Conservation (phyloP, 2,329 filamentous ascomycete species). For the Alternaria solani region DNA sequence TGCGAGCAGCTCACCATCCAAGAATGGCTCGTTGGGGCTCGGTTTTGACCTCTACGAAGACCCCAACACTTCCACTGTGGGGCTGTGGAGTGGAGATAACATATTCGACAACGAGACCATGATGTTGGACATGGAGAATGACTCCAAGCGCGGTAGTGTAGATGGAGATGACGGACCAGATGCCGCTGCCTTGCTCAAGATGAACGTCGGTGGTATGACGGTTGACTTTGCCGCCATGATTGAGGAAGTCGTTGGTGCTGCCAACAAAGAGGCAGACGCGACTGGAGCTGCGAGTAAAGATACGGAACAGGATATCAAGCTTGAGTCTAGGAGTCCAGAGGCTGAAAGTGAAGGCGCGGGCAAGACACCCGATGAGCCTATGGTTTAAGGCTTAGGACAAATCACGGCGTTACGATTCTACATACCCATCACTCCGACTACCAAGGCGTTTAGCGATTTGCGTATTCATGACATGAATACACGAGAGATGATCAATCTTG, state of each 20-base stretch:
- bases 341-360: constrained; percentile 18
- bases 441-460: constrained; percentile 8
- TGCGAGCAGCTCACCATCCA: constrained; percentile 47
- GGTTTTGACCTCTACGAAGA: constrained; percentile 51
- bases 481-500: constrained; percentile 8
- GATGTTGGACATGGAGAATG: constrained; percentile 27
- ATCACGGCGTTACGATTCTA: constrained; percentile 4
- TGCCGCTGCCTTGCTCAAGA: constrained; percentile 32
- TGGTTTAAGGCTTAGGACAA: background rate
- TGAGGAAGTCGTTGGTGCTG: constrained; percentile 43
- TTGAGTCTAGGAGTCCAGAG: constrained; percentile 15
- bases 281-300: background rate
- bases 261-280: constrained; percentile 24
- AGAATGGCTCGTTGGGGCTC: constrained; percentile 28
- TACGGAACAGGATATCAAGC: constrained; percentile 6
- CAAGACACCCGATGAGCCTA: constrained; percentile 25
- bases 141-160: constrained; percentile 13
- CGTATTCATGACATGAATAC: constrained; percentile 6
- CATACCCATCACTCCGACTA: background rate
- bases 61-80: constrained; percentile 44
- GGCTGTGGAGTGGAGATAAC: constrained; percentile 44
- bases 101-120: constrained; percentile 46
- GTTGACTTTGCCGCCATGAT: constrained; percentile 50
- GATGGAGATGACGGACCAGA: constrained; percentile 17
- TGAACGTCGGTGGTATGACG: constrained; percentile 39